A percentile compares a stretch with the other conserved stretches of the same genome.
Conservation (phyloP, 164 flowering plant genomes). For the Saururus chinensis region DNA sequence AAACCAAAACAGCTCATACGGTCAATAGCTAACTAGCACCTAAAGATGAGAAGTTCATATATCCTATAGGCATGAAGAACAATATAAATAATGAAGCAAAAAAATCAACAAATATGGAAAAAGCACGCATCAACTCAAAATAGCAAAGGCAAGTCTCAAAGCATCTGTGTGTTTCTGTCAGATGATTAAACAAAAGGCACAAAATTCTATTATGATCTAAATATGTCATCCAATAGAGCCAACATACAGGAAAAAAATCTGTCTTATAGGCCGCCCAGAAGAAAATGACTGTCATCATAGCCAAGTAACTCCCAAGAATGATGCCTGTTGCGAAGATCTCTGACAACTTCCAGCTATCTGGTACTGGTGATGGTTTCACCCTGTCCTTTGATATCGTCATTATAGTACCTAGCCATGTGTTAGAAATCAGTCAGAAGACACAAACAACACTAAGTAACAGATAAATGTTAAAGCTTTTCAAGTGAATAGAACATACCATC, state of each 20-base stretch:
- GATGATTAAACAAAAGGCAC: too few relatives aligned
- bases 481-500: slow-evolving; percentile 44
- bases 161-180: too few relatives aligned
- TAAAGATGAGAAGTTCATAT: neutral
- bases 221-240: slow-evolving; percentile 22
- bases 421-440: neutral
- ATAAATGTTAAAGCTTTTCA: too few relatives aligned
- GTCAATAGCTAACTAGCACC: neutral
- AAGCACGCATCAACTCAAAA: neutral
- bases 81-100: neutral
- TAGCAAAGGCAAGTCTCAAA: neutral
- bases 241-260: slow-evolving; percentile 72
- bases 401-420: slow-evolving; percentile 48
- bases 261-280: slow-evolving; percentile 87
- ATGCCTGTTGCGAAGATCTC: slow-evolving; percentile 85
- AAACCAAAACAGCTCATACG: neutral
- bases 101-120: neutral
- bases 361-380: slow-evolving; percentile 80
- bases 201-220: too few relatives aligned
- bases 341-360: slow-evolving; percentile 86
- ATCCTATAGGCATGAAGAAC: too few relatives aligned
- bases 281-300: slow-evolving; percentile 88
- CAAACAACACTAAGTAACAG: too few relatives aligned
- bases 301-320: slow-evolving; percentile 79
- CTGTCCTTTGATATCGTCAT: slow-evolving; percentile 91